Evolutionary conservation across 2,329 filamentous ascomycete species (phyloP), one percentile per base, ranked within the genome.

Genomic region (Harringtonia lauricola): DNA sequence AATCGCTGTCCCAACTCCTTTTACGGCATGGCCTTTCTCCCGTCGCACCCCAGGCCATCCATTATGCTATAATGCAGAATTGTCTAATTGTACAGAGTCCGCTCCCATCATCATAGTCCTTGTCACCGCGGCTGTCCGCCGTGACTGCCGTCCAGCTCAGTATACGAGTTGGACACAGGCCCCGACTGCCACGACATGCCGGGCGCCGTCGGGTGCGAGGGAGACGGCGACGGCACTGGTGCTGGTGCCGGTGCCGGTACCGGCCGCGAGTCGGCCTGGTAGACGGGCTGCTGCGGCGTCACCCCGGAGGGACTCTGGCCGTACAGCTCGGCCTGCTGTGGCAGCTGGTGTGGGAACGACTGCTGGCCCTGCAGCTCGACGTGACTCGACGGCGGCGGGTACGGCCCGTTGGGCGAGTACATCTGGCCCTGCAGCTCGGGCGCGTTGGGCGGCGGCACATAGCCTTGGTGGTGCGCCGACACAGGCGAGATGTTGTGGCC

Each of bases 171-270:
- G 19, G 60, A 54, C 26, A 62, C 55, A 2, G 61, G 62, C 4
- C 63, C 63, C 1, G 63, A 55, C 39, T 64, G 59, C 56, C 58
- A 66, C 3, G 55, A 52, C 38, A 54, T 47, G 41, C 48, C 51
- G 37, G 49, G 45, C 14, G 49, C 39, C 26, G 47, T 31, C 15
- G n/a, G n/a, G n/a, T n/a, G n/a, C n/a, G n/a, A n/a, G n/a, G n/a
- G n/a, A n/a, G n/a, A n/a, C n/a, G n/a, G n/a, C n/a, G n/a, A 43
- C 43, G n/a, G n/a, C n/a, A n/a, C n/a, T n/a, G n/a, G n/a, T n/a
- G 33, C 47, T 3, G 21, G 4, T 3, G 21, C 18, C 17, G 31
- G 18, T 18, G 34, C 12, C 18, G 8, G 39, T 1, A 39, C 31
- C 8, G 48, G 50, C 34, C 39, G 47, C 41, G 49, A 51, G 24